phyloP scores from a whole-genome alignment of 73 alveolate genomes.

The Paramecium tetraurelia region DNA sequence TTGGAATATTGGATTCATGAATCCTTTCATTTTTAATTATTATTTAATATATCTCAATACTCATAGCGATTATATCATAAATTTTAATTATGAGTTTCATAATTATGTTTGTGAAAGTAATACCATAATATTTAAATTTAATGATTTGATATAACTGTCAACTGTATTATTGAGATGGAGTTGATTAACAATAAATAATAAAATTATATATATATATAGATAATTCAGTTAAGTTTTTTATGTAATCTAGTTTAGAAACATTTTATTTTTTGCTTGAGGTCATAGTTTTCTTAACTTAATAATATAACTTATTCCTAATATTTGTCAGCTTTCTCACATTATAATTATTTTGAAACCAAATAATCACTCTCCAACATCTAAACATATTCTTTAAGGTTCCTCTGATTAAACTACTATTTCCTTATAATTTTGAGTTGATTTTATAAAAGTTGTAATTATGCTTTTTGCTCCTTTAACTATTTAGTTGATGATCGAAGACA shows the following conservation, averaged over 20 bases:
- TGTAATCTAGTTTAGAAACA: not conserved
- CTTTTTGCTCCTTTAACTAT: not conserved
- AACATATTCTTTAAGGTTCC: not conserved
- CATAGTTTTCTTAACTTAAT: not conserved
- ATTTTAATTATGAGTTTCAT: not conserved
- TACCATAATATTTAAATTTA: not conserved
- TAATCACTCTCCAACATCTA: not conserved
- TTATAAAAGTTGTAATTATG: not conserved
- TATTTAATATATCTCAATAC: not conserved
- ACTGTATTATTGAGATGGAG: not conserved
- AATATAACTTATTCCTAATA: not conserved
- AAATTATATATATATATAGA: not conserved
- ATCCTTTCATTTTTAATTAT: not conserved
- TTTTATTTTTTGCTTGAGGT: not conserved
- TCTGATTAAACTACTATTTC: not conserved
- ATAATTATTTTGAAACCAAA: constrained; percentile 8
- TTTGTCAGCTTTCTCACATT: not conserved
- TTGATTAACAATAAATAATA: not conserved
- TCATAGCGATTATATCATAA: not conserved
- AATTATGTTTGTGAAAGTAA: not conserved
- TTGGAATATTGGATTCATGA: not conserved
- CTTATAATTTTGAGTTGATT: not conserved
- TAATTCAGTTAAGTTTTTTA: not conserved
- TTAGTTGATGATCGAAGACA: not conserved
- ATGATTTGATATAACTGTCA: not conserved